These are phyloP conservation scores for Scortechinia acanthostroma DNA, from an alignment of 2,329 filamentous ascomycete genomes.

Conservation along the genomic window DNA sequence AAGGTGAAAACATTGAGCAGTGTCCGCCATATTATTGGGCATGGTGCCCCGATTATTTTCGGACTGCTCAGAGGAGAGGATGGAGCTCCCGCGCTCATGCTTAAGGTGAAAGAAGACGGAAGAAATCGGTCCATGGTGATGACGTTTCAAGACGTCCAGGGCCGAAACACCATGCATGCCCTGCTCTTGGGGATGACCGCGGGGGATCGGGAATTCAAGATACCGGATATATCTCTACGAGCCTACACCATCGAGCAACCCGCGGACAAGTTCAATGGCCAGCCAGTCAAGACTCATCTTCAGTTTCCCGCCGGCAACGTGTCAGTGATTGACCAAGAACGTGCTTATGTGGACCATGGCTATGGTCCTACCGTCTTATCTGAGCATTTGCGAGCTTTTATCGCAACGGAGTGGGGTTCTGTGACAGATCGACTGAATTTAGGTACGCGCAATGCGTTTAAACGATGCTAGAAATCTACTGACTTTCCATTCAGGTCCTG, in stretches of 20 bases:
- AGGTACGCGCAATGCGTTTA: neutral
- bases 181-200: conserved; percentile 41
- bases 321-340: conserved; percentile 39
- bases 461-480: neutral
- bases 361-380: conserved; percentile 41
- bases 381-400: conserved; percentile 42
- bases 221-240: neutral
- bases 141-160: conserved; percentile 40
- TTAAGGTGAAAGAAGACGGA: conserved; percentile 38
- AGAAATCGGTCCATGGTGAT: conserved; percentile 39
- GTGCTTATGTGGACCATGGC: conserved; percentile 32
- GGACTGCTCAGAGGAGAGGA: conserved; percentile 41
- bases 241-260: conserved; percentile 16
- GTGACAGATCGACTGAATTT: conserved; percentile 52
- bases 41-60: conserved; percentile 41
- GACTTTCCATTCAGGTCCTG: too few relatives aligned
- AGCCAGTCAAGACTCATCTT: neutral
- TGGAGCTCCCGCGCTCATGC: conserved; percentile 36
- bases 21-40: conserved; percentile 39
- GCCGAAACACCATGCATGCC: conserved; percentile 41
- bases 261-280: neutral
- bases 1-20: conserved; percentile 46
- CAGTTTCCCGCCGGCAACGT: neutral
- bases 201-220: conserved; percentile 29
- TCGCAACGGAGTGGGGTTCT: conserved; percentile 42